Conservation (phyloP, 768 basidiomycete species). For the Gloeopeniophorella convolvens region DNA sequence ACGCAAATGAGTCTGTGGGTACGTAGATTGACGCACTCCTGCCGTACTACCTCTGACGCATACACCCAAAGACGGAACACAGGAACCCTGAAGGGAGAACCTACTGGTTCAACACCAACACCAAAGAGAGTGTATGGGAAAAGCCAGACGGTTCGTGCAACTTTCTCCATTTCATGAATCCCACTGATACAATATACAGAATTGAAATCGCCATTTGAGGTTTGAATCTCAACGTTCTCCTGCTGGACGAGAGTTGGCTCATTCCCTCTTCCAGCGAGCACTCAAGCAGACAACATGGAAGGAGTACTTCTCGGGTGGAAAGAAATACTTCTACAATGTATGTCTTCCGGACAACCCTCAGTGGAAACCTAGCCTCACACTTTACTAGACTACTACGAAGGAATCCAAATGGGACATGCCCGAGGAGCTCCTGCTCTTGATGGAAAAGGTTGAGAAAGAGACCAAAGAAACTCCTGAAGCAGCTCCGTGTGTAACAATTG, state of each 20-base stretch:
- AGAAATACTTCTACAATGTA: slow-evolving; percentile 90
- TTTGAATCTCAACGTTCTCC: slow-evolving; percentile 25
- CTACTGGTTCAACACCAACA: slow-evolving; percentile 92
- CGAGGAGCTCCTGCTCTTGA: slow-evolving; percentile 76
- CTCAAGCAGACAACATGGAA: slow-evolving; percentile 90
- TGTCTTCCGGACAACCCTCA: slow-evolving; percentile 20
- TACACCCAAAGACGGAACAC: slow-evolving; percentile 68
- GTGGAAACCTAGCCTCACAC: slow-evolving; percentile 1
- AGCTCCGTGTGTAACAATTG: not conserved
- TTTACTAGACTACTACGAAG: slow-evolving; percentile 66
- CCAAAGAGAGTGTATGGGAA: slow-evolving; percentile 94
- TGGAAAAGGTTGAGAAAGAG: slow-evolving; percentile 83
- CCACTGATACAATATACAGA: not conserved
- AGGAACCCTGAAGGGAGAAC: slow-evolving; percentile 95
- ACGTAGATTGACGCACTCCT: not conserved
- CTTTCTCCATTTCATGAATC: not conserved
- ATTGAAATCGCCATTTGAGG: slow-evolving; percentile 89
- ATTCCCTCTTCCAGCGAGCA: slow-evolving; percentile 52
- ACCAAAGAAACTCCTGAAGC: slow-evolving; percentile 32
- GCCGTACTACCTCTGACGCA: not conserved
- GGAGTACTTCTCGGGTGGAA: slow-evolving; percentile 87
- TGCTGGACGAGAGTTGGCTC: not conserved
- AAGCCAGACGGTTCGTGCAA: slow-evolving; percentile 78
- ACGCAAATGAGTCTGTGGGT: slow-evolving; percentile 15
- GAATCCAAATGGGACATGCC: slow-evolving; percentile 99